phyloP scores from a whole-genome alignment of 2,329 filamentous ascomycete genomes.

The Trichoderma harzianum region DNA sequence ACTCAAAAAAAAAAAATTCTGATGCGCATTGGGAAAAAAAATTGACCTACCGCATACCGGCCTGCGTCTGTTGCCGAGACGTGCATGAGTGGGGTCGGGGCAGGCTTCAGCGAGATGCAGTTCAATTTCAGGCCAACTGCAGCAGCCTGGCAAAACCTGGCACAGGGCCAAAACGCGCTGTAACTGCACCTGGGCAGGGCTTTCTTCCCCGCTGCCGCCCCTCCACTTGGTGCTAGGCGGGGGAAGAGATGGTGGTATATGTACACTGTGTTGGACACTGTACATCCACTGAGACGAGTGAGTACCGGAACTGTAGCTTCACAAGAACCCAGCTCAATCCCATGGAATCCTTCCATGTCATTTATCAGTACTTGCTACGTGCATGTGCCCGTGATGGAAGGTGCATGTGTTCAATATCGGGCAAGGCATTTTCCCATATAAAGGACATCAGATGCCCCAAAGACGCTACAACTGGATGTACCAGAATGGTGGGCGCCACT shows the following conservation, averaged over 20 bases:
- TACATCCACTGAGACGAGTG: not conserved
- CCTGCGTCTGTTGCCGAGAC: slow-evolving; percentile 8
- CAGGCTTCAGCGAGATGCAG: slow-evolving; percentile 11
- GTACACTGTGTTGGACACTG: not conserved
- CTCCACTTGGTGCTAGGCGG: not conserved
- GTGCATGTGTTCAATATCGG: not conserved
- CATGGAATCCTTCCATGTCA: not conserved
- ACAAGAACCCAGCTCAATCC: not conserved
- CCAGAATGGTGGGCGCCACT: not conserved
- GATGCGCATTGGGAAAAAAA: slow-evolving; percentile 15
- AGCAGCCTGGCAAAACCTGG: not conserved
- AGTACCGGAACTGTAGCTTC: not conserved
- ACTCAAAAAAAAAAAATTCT: slow-evolving; percentile 14
- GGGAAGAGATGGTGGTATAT: not conserved
- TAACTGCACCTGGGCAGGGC: slow-evolving; percentile 1
- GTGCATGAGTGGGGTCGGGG: slow-evolving; percentile 15
- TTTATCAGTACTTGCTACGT: not conserved
- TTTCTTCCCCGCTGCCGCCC: not conserved
- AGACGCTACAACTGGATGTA: not conserved
- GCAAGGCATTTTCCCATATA: not conserved
- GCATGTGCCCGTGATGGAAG: not conserved
- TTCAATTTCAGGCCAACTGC: not conserved
- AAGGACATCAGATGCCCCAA: not conserved
- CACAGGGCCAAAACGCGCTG: slow-evolving; percentile 7
- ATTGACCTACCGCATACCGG: not conserved